Evolutionary conservation across 2,329 filamentous ascomycete genomes (phyloP).

Genomic region (Pseudogymnoascus sp.): DNA sequence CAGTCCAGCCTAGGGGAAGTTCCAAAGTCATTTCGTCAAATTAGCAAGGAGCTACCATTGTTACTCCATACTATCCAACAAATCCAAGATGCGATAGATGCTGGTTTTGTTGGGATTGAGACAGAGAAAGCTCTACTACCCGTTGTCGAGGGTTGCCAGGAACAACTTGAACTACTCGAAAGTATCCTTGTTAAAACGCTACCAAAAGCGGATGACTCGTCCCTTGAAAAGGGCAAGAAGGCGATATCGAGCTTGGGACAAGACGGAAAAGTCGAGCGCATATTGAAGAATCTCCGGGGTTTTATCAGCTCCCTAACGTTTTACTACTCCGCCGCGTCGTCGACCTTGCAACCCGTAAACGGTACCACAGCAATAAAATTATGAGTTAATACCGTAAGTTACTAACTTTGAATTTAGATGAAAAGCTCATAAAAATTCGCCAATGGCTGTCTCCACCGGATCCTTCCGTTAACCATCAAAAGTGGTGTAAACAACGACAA

Average conservation of each 20-base stretch:
- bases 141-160: constrained; percentile 4
- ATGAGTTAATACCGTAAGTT: not conserved
- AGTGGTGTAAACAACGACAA: constrained; percentile 26
- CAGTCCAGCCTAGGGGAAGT: constrained; percentile 7
- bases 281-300: constrained; percentile 6
- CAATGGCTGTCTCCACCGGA: constrained; percentile 30
- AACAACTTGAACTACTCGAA: constrained; percentile 10
- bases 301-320: constrained; percentile 10
- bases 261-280: constrained; percentile 7
- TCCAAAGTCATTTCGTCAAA: constrained; percentile 4
- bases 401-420: not conserved
- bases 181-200: constrained; percentile 8
- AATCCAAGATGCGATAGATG: not conserved
- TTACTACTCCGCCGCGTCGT: constrained; percentile 9
- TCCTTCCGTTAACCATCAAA: constrained; percentile 28
- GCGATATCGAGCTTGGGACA: constrained; percentile 9
- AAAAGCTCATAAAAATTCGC: not conserved
- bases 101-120: not conserved
- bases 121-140: constrained; percentile 4
- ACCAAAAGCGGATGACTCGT: constrained; percentile 8
- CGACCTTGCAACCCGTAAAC: constrained; percentile 8
- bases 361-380: not conserved
- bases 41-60: constrained; percentile 8
- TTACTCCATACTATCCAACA: constrained; percentile 6
- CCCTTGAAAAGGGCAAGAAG: constrained; percentile 1